These are phyloP conservation scores for Penicillium goetzii DNA, from an alignment of 495 filamentous ascomycete genomes.

Conservation along the genomic window DNA sequence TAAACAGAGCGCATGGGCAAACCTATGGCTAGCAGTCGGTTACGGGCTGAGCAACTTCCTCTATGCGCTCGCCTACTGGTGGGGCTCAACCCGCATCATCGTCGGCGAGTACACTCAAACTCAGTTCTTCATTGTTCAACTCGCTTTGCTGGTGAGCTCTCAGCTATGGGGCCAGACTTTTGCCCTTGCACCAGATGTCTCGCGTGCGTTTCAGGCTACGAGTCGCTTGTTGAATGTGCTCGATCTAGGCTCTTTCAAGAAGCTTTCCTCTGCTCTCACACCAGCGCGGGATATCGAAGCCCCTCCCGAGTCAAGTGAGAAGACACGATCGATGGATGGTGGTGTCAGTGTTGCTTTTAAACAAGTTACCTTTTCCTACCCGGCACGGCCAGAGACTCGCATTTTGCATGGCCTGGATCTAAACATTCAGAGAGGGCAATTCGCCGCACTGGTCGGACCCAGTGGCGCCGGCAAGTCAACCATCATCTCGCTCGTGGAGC, in stretches of 20 bases:
- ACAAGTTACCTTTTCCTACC: slow-evolving; percentile 49
- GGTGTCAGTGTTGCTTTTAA: neutral
- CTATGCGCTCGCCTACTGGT: slow-evolving; percentile 70
- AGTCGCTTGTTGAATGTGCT: slow-evolving; percentile 14
- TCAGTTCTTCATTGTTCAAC: slow-evolving; percentile 19
- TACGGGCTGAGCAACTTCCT: slow-evolving; percentile 56
- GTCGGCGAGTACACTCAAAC: slow-evolving; percentile 55
- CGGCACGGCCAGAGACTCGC: slow-evolving; percentile 48
- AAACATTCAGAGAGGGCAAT: slow-evolving; percentile 55
- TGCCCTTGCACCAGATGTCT: slow-evolving; percentile 7
- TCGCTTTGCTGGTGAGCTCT: slow-evolving; percentile 50
- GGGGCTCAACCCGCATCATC: slow-evolving; percentile 61
- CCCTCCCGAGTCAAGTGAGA: neutral
- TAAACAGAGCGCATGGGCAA: slow-evolving; percentile 38
- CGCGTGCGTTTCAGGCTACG: slow-evolving; percentile 13
- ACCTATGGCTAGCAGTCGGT: slow-evolving; percentile 55
- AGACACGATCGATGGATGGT: neutral
- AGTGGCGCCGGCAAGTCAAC: slow-evolving; percentile 77
- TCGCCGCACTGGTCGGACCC: slow-evolving; percentile 70
- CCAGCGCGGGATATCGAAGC: neutral
- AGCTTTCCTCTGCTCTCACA: slow-evolving; percentile 13
- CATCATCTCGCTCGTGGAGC: slow-evolving; percentile 64
- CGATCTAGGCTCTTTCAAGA: slow-evolving; percentile 14
- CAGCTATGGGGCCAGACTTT: slow-evolving; percentile 7
- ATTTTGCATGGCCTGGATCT: slow-evolving; percentile 53